These are phyloP conservation scores for Diaporthe amygdali DNA, from an alignment of 2,329 filamentous ascomycete species.

Conservation along the genomic window DNA sequence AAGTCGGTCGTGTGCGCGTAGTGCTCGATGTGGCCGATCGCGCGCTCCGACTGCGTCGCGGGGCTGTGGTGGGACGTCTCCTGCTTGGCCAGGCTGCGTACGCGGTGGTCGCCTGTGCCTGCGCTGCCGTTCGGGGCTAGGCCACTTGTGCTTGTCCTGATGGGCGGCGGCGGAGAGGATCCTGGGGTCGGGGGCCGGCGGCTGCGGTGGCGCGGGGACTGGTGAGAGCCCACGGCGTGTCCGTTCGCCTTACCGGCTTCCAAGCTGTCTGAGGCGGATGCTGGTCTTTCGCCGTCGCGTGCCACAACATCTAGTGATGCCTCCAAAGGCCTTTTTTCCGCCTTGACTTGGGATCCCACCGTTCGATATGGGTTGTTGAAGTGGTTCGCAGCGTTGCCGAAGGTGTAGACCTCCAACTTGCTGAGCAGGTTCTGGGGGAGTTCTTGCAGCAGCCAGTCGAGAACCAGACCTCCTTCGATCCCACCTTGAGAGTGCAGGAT, in stretches of 20 bases:
- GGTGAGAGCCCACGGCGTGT: not conserved
- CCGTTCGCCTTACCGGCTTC: not conserved
- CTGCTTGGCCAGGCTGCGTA: not conserved
- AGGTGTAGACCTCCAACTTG: constrained; percentile 79
- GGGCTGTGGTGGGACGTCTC: constrained; percentile 41
- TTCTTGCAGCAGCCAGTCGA: constrained; percentile 80
- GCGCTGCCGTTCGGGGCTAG: not conserved
- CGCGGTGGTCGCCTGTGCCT: not conserved
- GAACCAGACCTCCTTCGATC: constrained; percentile 73
- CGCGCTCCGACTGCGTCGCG: constrained; percentile 47
- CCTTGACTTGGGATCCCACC: constrained; percentile 46
- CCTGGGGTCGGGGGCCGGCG: not conserved
- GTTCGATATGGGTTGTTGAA: constrained; percentile 77
- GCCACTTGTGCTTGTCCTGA: constrained; percentile 14
- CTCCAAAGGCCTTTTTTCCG: constrained; percentile 41
- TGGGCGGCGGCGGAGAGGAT: constrained; percentile 3
- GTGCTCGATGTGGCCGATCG: constrained; percentile 78
- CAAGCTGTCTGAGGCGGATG: not conserved
- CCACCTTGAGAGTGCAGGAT: constrained; percentile 80
- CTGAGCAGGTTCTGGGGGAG: constrained; percentile 67
- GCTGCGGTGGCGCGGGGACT: not conserved
- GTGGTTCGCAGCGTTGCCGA: constrained; percentile 79
- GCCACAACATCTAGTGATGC: constrained; percentile 38
- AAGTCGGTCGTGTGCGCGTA: constrained; percentile 79
- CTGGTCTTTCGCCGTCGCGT: not conserved